A percentile compares a stretch with the other conserved stretches of the same genome.
These are phyloP conservation scores for Haplographium delicatum DNA, from an alignment of 495 filamentous ascomycete genomes.

Conservation along the genomic window DNA sequence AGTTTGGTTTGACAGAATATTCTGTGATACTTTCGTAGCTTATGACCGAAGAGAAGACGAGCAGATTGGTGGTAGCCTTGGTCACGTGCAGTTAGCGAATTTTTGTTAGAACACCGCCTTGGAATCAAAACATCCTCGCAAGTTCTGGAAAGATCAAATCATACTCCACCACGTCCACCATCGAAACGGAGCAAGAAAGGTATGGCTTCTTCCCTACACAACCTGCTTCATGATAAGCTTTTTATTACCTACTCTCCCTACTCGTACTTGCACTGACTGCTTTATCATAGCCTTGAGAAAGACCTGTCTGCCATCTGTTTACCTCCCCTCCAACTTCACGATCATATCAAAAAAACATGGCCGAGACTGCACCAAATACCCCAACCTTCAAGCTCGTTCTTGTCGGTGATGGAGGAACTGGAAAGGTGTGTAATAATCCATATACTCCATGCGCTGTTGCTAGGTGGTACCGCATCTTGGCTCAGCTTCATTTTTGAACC, in stretches of 20 bases:
- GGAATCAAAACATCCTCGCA: slow-evolving; percentile 17
- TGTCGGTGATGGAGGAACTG: slow-evolving; percentile 98
- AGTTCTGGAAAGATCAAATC: slow-evolving; percentile 15
- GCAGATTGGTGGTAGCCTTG: neutral
- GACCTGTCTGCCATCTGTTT: slow-evolving; percentile 32
- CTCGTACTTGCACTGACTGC: slow-evolving; percentile 17
- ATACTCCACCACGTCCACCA: slow-evolving; percentile 22
- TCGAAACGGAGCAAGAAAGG: slow-evolving; percentile 11
- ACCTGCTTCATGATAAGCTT: no score
- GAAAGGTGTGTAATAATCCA: slow-evolving; percentile 69
- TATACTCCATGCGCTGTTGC: slow-evolving; percentile 1
- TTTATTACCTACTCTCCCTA: no score
- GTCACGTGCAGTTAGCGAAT: slow-evolving; percentile 19
- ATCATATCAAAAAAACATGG: slow-evolving; percentile 52
- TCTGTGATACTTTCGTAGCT: no score
- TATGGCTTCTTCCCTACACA: neutral
- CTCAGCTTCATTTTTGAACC: slow-evolving; percentile 2
- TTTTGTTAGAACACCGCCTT: slow-evolving; percentile 10
- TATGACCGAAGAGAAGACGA: no score
- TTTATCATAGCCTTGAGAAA: slow-evolving; percentile 23
- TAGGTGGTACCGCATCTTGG: neutral
- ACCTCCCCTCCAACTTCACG: slow-evolving; percentile 28
- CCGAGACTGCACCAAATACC: slow-evolving; percentile 35
- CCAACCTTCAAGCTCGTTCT: slow-evolving; percentile 99
- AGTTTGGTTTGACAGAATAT: neutral